Evolutionary conservation across 1,139 yeast genomes (phyloP), one percentile per base, ranked within the genome.

Genomic region (Nakaseomyces glabratus): DNA sequence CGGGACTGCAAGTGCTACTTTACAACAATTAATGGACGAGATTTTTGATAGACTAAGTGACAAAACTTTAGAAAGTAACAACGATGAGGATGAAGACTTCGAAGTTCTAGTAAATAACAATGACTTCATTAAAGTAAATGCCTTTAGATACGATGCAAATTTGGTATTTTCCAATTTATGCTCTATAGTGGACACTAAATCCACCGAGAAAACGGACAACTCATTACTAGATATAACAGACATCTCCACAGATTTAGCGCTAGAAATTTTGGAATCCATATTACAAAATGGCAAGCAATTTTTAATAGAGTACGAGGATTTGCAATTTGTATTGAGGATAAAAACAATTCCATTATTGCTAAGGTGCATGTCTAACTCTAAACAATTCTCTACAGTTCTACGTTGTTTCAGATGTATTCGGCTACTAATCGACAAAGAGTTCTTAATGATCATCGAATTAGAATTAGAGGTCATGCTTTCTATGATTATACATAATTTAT

Each of bases 1-100:
- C n/a, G 88, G 86, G 47, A 82, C 97, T 0, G 96, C 96, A 0
- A 76, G 85, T 32, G 98, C 97, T 2, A 85, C 97, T 2, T 68
- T 86, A 32, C 93, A 86, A 46, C 97, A 90, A 54, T 61, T 90
- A 31, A 71, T 86, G 34, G 73, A 80, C 25, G 73, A 80, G 24
- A 69, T 85, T 0, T 88, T 78, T 55, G 96, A 86, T 34, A 28
- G 36, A 15, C 28, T 34, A 13, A 18, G 40, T 71, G 48, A 10
- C 30, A 42, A 13, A 40, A 39, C 21, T 30, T 42, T 11, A 32
- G 43, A 36, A 26, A 74, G 3, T 57, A 58, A 10, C 3, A 69
- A 64, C 34, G 69, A 66, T 33, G 53, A 51, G 23, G 35, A 35
- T 9, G 44, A 35, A 9, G 36, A 43, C 1, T 56, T 57, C 33